phyloP scores from a whole-genome alignment of 768 basidiomycete species.

The Suillus spraguei region DNA sequence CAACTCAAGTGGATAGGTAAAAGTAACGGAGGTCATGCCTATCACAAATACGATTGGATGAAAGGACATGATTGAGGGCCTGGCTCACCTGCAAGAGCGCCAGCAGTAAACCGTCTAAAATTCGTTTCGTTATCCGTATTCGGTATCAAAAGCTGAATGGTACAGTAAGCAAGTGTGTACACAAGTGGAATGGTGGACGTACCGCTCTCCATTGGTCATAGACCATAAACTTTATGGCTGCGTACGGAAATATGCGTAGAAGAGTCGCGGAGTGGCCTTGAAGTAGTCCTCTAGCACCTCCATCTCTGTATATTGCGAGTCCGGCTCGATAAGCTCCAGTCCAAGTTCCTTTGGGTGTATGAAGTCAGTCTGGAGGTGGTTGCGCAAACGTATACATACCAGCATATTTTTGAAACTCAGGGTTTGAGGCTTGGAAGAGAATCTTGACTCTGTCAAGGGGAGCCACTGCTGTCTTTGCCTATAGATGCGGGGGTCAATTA shows the following conservation, averaged over 20 bases:
- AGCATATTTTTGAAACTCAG: slow-evolving; percentile 91
- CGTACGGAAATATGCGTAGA: slow-evolving; percentile 94
- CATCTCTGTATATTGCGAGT: slow-evolving; percentile 64
- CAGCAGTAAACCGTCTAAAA: slow-evolving; percentile 78
- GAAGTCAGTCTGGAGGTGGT: slow-evolving; percentile 27
- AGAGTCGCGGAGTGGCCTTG: slow-evolving; percentile 98
- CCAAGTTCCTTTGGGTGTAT: slow-evolving; percentile 67
- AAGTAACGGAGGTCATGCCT: slow-evolving; percentile 86
- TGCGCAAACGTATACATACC: slow-evolving; percentile 54
- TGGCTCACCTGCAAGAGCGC: slow-evolving; percentile 78
- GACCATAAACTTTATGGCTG: slow-evolving; percentile 95
- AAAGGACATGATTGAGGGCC: slow-evolving; percentile 3
- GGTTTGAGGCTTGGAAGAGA: slow-evolving; percentile 95
- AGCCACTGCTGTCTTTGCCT: slow-evolving; percentile 96
- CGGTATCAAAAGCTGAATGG: slow-evolving; percentile 80
- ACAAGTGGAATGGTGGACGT: slow-evolving; percentile 23
- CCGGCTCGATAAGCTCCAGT: slow-evolving; percentile 82
- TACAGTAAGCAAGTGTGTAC: not conserved
- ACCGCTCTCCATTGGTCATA: slow-evolving; percentile 89
- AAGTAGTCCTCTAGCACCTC: slow-evolving; percentile 79
- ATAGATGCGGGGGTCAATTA: slow-evolving; percentile 14
- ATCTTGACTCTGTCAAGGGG: slow-evolving; percentile 99
- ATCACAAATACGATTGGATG: not conserved
- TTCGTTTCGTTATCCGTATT: slow-evolving; percentile 79
- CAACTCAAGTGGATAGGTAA: slow-evolving; percentile 95